Percentiles rank a stretch among this genome's conserved stretches.
Evolutionary conservation across 225 moss, liverwort and hornwort species (phyloP).

Genomic region (Bryum argenteum): DNA sequence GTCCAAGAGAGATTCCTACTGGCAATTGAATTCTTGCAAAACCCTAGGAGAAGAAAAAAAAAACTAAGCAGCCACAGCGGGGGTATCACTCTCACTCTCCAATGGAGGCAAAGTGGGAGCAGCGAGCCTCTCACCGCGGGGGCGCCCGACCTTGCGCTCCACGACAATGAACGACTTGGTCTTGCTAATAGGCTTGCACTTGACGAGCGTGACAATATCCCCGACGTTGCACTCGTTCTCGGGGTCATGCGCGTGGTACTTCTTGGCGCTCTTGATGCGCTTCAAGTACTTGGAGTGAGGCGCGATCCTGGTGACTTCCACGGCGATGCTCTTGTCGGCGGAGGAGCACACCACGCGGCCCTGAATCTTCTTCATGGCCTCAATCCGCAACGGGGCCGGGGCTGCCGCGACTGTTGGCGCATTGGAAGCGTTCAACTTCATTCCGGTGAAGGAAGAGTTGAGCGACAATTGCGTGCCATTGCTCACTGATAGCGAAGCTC

Average conservation of each 20-base stretch:
- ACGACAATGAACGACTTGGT: constrained; percentile 73
- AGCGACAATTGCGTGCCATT: constrained; percentile 20
- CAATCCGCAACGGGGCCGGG: constrained; percentile 52
- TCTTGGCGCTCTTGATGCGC: constrained; percentile 73
- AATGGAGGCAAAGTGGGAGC: constrained; percentile 53
- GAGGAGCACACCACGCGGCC: constrained; percentile 76
- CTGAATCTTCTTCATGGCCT: constrained; percentile 86
- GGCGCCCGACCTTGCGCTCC: constrained; percentile 50
- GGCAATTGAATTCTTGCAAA: neutral
- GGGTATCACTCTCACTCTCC: constrained; percentile 42
- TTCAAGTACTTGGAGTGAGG: constrained; percentile 79
- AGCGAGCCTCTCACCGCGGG: constrained; percentile 33
- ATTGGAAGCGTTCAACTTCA: constrained; percentile 33
- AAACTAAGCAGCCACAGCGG: constrained; percentile 39
- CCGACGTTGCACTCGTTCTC: constrained; percentile 82
- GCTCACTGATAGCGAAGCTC: constrained; percentile 18
- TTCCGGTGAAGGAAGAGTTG: constrained; percentile 44
- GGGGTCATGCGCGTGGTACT: constrained; percentile 93
- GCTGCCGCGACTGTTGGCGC: neutral
- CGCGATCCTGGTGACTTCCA: constrained; percentile 79
- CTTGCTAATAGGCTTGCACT: constrained; percentile 89
- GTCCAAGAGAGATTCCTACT: constrained; percentile 8
- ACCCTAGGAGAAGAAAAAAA: constrained; percentile 8
- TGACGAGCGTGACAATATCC: constrained; percentile 72
- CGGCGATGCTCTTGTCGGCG: constrained; percentile 78